Base-by-base conservation (phyloP, 1,284 basidiomycete genomes). In the Pseudozyma tsukubaensis region DNA sequence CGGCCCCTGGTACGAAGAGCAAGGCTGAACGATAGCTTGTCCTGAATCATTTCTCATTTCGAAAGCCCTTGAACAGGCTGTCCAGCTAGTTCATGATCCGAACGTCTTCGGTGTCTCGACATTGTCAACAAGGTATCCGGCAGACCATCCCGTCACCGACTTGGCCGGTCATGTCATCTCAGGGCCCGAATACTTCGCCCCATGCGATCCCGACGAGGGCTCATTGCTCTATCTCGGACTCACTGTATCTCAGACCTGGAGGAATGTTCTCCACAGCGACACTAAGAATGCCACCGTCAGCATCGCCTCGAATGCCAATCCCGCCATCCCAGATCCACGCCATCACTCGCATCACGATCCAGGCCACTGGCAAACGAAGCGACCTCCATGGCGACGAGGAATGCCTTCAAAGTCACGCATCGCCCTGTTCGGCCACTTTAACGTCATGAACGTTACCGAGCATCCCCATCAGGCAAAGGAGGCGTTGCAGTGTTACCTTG, bases 121-220 rank as follows among this genome's bases (percentile, higher is more conserved):
- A 2, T 44, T 81, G 6, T 76, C 75, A 14, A 79, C 75, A n/a
- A 44, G 19, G 11, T 81, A 78, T 42, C 70, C 77, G 1, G 34
- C 56, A 5, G 55, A 72, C 18, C 70, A 73, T 53, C 44, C 50
- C 13, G 49, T 65, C 35, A 32, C 59, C 12, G 58, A 67, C 11
- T 55, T 81, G 29, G 56, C 76, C 1, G 79, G 76, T 10, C 50
- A 43, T 35, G 35, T 68, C 47, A 71, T 64, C 14, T 54, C 67
- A 29, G 78, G 80, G 6, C 72, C 79, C 1, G 83, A 84, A 37
- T 84, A 84, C 70, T 84, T 74, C 60, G 78, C 79, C 2, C 79
- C 82, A 0, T 83, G 82, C 60, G 75, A 72, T 43, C n/a, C 57
- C 9, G 43, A 49, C 2, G 48, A 71, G 3, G 80, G 80, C 13